Conservation (phyloP, 371 early-diverging fungal species). For the Mucor racemosus region DNA sequence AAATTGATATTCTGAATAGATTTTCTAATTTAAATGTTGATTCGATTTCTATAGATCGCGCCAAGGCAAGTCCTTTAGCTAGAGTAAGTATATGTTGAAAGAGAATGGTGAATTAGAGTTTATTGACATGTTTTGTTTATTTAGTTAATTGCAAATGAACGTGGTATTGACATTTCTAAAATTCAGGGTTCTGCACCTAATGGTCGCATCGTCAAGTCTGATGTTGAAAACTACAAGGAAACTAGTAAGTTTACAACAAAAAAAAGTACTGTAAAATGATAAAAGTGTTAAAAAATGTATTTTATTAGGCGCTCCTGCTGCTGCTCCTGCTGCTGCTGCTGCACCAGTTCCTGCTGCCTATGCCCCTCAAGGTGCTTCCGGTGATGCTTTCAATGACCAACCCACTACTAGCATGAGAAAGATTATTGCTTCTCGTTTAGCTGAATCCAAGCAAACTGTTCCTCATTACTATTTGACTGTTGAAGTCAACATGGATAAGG, state of each 20-base stretch:
- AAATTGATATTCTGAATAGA: not conserved
- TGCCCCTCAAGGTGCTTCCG: constrained; percentile 57
- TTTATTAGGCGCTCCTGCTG: constrained; percentile 20
- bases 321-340: constrained; percentile 48
- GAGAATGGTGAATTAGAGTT: not conserved
- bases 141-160: constrained; percentile 84
- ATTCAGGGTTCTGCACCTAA: constrained; percentile 90
- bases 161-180: constrained; percentile 75
- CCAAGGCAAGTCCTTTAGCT: constrained; percentile 85
- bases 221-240: constrained; percentile 77
- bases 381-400: constrained; percentile 77
- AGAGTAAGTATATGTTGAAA: constrained; percentile 34
- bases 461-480: constrained; percentile 97
- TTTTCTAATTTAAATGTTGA: not conserved
- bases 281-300: not conserved
- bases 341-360: constrained; percentile 51
- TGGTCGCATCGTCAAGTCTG: constrained; percentile 90
- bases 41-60: constrained; percentile 19
- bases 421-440: constrained; percentile 83
- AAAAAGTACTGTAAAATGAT: not conserved
- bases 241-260: constrained; percentile 11
- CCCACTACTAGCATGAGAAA: constrained; percentile 94
- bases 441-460: constrained; percentile 86
- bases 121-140: not conserved
- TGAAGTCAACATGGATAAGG: constrained; percentile 89